phyloP scores from a whole-genome alignment of 148 eudicot genomes.

The Fallopia convolvulus region DNA sequence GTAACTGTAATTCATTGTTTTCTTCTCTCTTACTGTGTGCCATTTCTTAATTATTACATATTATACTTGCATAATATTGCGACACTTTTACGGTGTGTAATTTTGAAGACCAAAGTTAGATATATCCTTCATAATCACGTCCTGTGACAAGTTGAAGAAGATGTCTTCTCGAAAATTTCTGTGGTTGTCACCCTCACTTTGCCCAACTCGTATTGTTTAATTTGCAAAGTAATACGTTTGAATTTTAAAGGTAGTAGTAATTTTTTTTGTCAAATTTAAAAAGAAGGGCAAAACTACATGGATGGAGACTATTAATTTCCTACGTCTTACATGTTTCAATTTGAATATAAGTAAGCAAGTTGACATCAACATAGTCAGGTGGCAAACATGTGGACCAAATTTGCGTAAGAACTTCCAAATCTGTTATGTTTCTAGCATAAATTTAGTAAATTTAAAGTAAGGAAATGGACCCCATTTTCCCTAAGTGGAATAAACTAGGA shows the following conservation, averaged over 20 bases:
- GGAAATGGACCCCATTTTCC: background rate
- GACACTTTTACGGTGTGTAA: too few species aligned
- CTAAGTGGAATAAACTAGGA: constrained; percentile 10
- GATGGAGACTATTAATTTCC: background rate
- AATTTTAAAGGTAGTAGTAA: background rate
- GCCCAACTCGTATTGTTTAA: too few species aligned
- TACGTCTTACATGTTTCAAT: constrained; percentile 6
- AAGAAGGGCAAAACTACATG: background rate
- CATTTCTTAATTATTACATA: too few species aligned
- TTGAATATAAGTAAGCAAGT: constrained; percentile 3
- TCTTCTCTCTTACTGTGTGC: too few species aligned
- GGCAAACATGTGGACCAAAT: constrained; percentile 14
- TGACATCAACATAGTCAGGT: background rate
- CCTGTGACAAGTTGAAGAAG: too few species aligned
- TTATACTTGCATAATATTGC: too few species aligned
- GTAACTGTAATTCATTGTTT: too few species aligned
- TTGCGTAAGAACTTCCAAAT: background rate
- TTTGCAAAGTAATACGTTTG: background rate
- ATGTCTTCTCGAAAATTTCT: too few species aligned
- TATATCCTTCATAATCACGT: too few species aligned
- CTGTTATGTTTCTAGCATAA: background rate
- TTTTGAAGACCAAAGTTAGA: too few species aligned
- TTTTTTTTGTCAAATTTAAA: background rate
- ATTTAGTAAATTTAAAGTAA: background rate
- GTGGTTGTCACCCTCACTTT: too few species aligned